Evolutionary conservation across 768 basidiomycete genomes (phyloP).

Genomic region (Serendipita sp.): DNA sequence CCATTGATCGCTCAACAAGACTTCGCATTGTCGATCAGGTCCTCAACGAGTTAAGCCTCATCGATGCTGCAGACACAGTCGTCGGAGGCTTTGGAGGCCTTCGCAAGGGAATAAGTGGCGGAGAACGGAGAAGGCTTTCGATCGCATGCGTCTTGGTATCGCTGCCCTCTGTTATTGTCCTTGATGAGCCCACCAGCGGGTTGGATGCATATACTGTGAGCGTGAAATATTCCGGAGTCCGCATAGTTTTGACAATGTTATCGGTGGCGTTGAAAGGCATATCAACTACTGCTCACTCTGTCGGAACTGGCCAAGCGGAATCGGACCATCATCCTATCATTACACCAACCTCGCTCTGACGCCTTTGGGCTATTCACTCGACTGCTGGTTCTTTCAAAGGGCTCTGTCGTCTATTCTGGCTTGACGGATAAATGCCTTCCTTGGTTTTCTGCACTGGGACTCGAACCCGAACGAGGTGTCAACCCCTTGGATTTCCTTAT

Average conservation of each 20-base stretch:
- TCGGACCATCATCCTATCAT: conserved; percentile 28
- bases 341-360: conserved; percentile 34
- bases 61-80: conserved; percentile 27
- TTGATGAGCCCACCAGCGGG: conserved; percentile 25
- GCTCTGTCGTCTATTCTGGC: conserved; percentile 29
- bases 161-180: conserved; percentile 28
- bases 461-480: conserved; percentile 20
- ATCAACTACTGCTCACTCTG: conserved; percentile 20
- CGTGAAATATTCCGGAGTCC: neutral
- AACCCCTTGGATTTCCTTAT: conserved; percentile 32
- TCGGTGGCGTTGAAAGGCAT: conserved; percentile 16
- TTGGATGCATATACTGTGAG: conserved; percentile 13
- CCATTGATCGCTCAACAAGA: conserved; percentile 18
- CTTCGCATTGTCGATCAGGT: conserved; percentile 28
- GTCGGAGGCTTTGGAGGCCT: conserved; percentile 26
- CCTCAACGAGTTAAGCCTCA: conserved; percentile 28
- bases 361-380: conserved; percentile 32
- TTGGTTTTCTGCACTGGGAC: conserved; percentile 25
- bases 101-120: conserved; percentile 34
- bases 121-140: conserved; percentile 28
- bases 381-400: conserved; percentile 28
- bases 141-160: conserved; percentile 33
- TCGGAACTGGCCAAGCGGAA: conserved; percentile 20
- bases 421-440: conserved; percentile 19
- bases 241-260: conserved; percentile 6